These are phyloP conservation scores for Pseudogymnoascus sp. DNA, from an alignment of 2,329 filamentous ascomycete species.

Conservation along the genomic window DNA sequence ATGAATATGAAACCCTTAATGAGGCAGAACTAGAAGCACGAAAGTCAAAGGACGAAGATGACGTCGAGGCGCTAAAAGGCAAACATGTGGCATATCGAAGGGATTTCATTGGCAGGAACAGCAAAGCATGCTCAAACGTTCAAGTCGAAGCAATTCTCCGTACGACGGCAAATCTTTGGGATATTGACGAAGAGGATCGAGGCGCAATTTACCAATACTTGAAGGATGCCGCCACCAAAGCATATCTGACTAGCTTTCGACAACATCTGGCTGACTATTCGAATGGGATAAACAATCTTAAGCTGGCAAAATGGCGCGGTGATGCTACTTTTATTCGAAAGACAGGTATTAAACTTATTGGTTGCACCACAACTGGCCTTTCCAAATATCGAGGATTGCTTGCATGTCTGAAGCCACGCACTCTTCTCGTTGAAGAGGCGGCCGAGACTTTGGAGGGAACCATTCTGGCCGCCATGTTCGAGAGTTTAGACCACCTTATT, in stretches of 20 bases:
- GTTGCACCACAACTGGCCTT: conserved; percentile 55
- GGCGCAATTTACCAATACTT: conserved; percentile 28
- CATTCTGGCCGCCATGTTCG: conserved; percentile 49
- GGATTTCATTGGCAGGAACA: conserved; percentile 21
- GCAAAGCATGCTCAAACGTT: conserved; percentile 12
- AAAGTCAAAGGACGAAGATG: conserved; percentile 15
- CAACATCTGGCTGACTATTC: conserved; percentile 19
- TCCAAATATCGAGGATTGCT: conserved; percentile 60
- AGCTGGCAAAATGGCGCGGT: conserved; percentile 16
- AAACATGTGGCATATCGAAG: conserved; percentile 22
- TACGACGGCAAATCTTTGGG: conserved; percentile 20
- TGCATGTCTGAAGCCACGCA: conserved; percentile 48
- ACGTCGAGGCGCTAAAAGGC: conserved; percentile 20
- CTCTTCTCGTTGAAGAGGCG: conserved; percentile 61
- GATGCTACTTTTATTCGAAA: conserved; percentile 46
- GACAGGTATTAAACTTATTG: conserved; percentile 38
- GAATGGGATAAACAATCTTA: not conserved
- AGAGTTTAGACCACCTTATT: conserved; percentile 55
- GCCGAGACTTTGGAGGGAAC: conserved; percentile 50
- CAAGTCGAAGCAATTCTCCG: conserved; percentile 20
- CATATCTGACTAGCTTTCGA: conserved; percentile 18
- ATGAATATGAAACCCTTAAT: conserved; percentile 24
- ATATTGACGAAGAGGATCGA: conserved; percentile 21
- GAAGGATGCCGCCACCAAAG: conserved; percentile 21
- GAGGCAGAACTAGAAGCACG: conserved; percentile 21